These are phyloP conservation scores for Yamadazyma sp. DNA, from an alignment of 805 yeast species.

Conservation along the genomic window DNA sequence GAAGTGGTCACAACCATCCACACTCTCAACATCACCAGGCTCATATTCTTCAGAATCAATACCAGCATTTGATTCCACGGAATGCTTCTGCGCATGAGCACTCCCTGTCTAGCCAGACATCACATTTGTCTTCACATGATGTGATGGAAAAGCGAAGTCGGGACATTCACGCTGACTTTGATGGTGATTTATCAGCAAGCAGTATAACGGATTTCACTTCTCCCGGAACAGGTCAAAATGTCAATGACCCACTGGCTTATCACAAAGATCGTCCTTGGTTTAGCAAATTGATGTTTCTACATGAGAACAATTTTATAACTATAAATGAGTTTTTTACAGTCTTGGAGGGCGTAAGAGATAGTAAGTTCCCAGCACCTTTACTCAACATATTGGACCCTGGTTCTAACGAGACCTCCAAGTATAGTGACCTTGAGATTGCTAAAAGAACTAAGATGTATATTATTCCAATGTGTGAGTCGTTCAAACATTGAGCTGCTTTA, in stretches of 20 bases:
- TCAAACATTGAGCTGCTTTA: slow-evolving; percentile 6
- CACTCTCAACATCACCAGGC: slow-evolving; percentile 18
- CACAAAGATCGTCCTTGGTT: slow-evolving; percentile 40
- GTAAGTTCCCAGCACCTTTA: slow-evolving; percentile 37
- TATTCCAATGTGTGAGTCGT: slow-evolving; percentile 26
- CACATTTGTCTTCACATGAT: slow-evolving; percentile 3
- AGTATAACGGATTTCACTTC: slow-evolving; percentile 7
- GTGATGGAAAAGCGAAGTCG: slow-evolving; percentile 6
- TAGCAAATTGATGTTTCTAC: slow-evolving; percentile 29
- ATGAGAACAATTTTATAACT: slow-evolving; percentile 26
- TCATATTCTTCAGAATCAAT: slow-evolving; percentile 14
- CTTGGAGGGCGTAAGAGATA: slow-evolving; percentile 38
- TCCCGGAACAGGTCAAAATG: background rate
- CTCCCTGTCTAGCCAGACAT: background rate
- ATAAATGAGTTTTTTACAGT: slow-evolving; percentile 32
- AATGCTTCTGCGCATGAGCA: slow-evolving; percentile 1
- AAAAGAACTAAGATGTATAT: slow-evolving; percentile 34
- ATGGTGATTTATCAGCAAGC: slow-evolving; percentile 9
- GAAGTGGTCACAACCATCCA: background rate
- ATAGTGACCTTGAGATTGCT: slow-evolving; percentile 30
- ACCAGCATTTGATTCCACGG: slow-evolving; percentile 2
- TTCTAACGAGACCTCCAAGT: slow-evolving; percentile 21
- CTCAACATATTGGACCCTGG: slow-evolving; percentile 34
- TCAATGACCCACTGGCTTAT: slow-evolving; percentile 16
- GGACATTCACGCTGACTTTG: slow-evolving; percentile 13